Evolutionary conservation across 345 rosid species (phyloP).

Genomic region (Hypericum androsaemum): DNA sequence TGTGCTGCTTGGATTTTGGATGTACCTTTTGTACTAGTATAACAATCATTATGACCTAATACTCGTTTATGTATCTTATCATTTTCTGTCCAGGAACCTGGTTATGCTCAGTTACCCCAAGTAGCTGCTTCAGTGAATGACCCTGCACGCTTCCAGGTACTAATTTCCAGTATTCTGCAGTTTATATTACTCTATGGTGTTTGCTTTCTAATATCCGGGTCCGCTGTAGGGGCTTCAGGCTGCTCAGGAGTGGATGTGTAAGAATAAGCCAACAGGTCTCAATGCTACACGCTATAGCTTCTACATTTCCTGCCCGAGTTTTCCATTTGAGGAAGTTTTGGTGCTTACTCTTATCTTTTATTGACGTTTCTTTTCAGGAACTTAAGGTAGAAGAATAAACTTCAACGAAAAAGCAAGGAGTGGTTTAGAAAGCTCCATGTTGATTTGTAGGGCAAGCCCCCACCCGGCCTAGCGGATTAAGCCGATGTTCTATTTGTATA

Average conservation of each 20-base stretch:
- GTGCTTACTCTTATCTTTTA: background rate
- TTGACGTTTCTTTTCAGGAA: slow-evolving; percentile 21
- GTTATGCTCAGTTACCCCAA: slow-evolving; percentile 42
- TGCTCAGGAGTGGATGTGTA: slow-evolving; percentile 65
- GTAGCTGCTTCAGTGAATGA: slow-evolving; percentile 40
- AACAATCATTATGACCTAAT: background rate
- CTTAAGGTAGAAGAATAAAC: slow-evolving; percentile 12
- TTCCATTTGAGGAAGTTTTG: background rate
- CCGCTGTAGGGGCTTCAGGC: slow-evolving; percentile 43
- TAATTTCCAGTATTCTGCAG: background rate
- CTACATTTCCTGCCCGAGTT: no score
- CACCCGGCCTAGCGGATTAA: no score
- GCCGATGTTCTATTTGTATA: no score
- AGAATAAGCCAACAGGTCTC: slow-evolving; percentile 65
- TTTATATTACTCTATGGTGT: background rate
- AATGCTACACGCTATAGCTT: slow-evolving; percentile 12
- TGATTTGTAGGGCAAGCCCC: no score
- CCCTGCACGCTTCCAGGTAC: slow-evolving; percentile 55
- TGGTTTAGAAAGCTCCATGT: no score
- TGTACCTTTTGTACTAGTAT: no score
- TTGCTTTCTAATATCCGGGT: no score
- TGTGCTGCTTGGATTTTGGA: no score
- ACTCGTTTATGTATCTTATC: background rate
- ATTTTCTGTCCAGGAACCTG: slow-evolving; percentile 42
- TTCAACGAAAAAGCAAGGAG: no score